Evolutionary conservation across 2,329 filamentous ascomycete species (phyloP), one percentile per base, ranked within the genome.

Genomic region (Epichloe glyceriae): DNA sequence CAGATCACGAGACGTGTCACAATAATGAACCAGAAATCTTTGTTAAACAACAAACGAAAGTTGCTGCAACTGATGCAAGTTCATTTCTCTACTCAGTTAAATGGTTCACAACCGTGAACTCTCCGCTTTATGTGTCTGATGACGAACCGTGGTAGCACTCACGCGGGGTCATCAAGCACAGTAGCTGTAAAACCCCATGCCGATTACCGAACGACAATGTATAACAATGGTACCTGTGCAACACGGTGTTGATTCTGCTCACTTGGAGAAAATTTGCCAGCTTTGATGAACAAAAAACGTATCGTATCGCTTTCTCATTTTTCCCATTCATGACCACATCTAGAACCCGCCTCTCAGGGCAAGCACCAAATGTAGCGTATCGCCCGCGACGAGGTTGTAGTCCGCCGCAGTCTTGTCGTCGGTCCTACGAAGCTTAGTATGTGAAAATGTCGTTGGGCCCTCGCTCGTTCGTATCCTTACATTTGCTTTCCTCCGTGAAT

Each of bases 401-500:
- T 97, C 91, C 50, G 78, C 74, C 6, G 93, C 91, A 11, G 88
- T 91, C 72, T 95, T 95, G 62, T 97, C 91, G 66, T 98, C 93
- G 64, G 83, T 82, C 89, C 91, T 97, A 57, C 55, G 46, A 10
- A 40, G 38, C 26, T 33, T 15, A 50, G n/a, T 22, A 47, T 30
- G 20, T 30, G 26, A 7, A 26, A 15, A 11, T 34, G n/a, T n/a
- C 5, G 4, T 47, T 5, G 12, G 5, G 1, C 0, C 2, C 17
- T 26, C 15, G 22, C 22, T 26, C 22, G 6, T 11, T 42, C 20
- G 14, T 12, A 8, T 20, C n/a, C 75, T 55, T 72, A 96, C 93
- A 98, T 96, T 69, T 98, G 93, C 75, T 98, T 98, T 63, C 93
- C 93, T 50, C 91, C 89, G 65, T 85, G 96, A 63, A 98, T 98